These are phyloP conservation scores for Colletotrichum destructivum DNA, from an alignment of 2,329 filamentous ascomycete species.

Conservation along the genomic window DNA sequence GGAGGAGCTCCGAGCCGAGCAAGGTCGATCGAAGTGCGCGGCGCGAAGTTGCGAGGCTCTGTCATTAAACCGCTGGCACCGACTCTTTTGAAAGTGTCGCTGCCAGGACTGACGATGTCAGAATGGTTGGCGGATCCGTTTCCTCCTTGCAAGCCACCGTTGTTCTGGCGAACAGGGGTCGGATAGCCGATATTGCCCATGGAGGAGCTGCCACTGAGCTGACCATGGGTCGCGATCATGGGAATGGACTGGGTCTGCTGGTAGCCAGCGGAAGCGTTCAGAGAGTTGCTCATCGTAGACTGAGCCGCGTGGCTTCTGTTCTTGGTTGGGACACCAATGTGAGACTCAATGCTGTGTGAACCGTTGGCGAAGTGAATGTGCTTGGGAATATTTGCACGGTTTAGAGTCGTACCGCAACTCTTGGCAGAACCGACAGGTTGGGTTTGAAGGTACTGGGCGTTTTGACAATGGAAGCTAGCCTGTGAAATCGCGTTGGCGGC, in stretches of 20 bases:
- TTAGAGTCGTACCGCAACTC: neutral
- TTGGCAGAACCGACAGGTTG: neutral
- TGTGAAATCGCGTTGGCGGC: neutral
- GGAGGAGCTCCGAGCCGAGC: slow-evolving; percentile 53
- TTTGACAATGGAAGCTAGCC: neutral
- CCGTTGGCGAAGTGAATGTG: neutral
- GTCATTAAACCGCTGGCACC: slow-evolving; percentile 48
- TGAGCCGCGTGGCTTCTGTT: neutral
- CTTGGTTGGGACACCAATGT: neutral
- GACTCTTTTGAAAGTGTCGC: slow-evolving; percentile 22
- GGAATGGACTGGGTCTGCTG: neutral
- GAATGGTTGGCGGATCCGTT: neutral
- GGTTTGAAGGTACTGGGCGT: neutral
- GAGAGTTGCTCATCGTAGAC: neutral
- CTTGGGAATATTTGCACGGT: neutral
- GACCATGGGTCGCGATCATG: slow-evolving; percentile 3
- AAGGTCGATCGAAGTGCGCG: slow-evolving; percentile 50
- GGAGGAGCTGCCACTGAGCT: slow-evolving; percentile 32
- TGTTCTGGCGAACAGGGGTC: slow-evolving; percentile 11
- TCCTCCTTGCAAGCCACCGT: neutral
- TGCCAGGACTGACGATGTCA: slow-evolving; percentile 17
- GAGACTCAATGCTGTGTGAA: neutral
- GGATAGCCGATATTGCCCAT: slow-evolving; percentile 25
- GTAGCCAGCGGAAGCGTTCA: neutral
- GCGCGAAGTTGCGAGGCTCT: slow-evolving; percentile 60